Conservation (phyloP, 2,329 filamentous ascomycete genomes). For the Trichophyton benhamiae region DNA sequence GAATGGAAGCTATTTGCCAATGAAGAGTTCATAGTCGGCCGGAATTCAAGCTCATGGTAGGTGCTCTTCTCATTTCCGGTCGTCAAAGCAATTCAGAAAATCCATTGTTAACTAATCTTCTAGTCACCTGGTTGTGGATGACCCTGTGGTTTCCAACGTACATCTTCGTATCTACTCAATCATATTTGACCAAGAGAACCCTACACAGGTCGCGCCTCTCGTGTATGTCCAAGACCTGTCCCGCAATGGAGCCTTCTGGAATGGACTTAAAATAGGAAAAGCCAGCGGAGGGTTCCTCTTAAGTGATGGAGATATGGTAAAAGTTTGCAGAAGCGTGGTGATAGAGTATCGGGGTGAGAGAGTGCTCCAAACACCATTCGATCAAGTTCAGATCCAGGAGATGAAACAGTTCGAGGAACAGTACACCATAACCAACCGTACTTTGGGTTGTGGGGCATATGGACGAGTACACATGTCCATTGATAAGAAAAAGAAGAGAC, state of each 20-base stretch:
- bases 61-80: neutral
- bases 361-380: slow-evolving; percentile 3
- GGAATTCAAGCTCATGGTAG: slow-evolving; percentile 12
- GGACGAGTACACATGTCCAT: slow-evolving; percentile 35
- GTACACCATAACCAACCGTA: slow-evolving; percentile 28
- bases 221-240: slow-evolving; percentile 36
- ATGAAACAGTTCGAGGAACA: slow-evolving; percentile 25
- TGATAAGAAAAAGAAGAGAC: slow-evolving; percentile 21
- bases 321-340: slow-evolving; percentile 3
- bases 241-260: slow-evolving; percentile 31
- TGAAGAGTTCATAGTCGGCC: slow-evolving; percentile 13
- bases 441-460: slow-evolving; percentile 33
- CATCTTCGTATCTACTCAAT: slow-evolving; percentile 35
- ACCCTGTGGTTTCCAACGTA: slow-evolving; percentile 28
- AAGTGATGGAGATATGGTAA: slow-evolving; percentile 21
- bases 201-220: slow-evolving; percentile 26
- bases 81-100: neutral
- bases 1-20: slow-evolving; percentile 10
- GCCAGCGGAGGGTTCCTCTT: slow-evolving; percentile 10
- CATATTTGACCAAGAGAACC: slow-evolving; percentile 29
- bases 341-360: slow-evolving; percentile 7
- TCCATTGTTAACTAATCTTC: neutral
- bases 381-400: slow-evolving; percentile 24
- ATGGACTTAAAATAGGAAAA: slow-evolving; percentile 14
- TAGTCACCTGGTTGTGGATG: slow-evolving; percentile 21